Evolutionary conservation across 305 asterid species (phyloP).

Genomic region (Rubia peregrina): DNA sequence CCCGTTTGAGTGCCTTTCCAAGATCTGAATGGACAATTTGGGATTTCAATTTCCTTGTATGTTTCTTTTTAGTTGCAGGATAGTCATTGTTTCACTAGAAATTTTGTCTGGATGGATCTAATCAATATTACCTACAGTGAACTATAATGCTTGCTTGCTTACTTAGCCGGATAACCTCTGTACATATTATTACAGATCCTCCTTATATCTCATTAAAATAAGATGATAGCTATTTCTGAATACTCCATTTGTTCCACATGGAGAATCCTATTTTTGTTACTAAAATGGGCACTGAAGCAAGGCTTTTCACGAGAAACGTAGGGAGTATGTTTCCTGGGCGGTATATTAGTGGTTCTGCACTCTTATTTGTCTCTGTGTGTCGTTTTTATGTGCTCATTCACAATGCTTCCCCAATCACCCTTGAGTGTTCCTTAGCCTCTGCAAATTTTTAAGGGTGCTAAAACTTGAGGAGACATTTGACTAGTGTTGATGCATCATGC

Average conservation of each 20-base stretch:
- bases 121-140: not conserved
- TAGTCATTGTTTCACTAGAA: not conserved
- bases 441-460: not conserved
- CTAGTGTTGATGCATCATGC: not conserved
- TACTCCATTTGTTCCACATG: not conserved
- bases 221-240: not conserved
- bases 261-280: not conserved
- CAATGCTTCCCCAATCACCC: not conserved
- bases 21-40: conserved; percentile 5
- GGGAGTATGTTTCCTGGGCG: not conserved
- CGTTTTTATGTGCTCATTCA: not conserved
- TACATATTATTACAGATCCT: not conserved
- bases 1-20: conserved; percentile 1
- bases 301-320: no score
- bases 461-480: not conserved
- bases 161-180: not conserved
- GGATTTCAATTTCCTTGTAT: not conserved
- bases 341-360: not conserved
- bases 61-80: not conserved
- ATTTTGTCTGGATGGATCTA: not conserved
- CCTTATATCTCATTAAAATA: not conserved
- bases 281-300: not conserved
- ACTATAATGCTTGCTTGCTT: no score
- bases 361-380: not conserved
- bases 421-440: not conserved